Conservation (phyloP, 495 filamentous ascomycete species). For the Neurospora sp. region DNA sequence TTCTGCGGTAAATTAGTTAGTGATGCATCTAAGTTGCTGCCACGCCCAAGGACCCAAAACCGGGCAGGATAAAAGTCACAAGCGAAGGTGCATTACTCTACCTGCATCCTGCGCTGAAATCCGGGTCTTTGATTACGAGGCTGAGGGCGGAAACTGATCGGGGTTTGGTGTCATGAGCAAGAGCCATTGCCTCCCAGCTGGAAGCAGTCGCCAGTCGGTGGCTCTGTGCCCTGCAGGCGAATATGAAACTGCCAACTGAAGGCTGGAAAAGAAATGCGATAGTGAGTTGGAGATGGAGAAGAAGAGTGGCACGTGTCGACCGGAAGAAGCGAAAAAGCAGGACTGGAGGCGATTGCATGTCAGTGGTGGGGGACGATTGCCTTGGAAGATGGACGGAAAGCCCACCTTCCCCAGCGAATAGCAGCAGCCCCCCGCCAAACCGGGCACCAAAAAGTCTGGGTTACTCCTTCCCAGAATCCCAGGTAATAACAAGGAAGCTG, state of each 20-base stretch:
- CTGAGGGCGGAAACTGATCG: background rate
- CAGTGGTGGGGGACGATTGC: background rate
- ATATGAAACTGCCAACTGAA: no score
- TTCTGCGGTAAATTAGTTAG: background rate
- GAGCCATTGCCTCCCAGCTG: no score
- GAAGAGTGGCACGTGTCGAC: background rate
- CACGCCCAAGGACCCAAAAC: background rate
- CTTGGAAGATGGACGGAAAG: background rate
- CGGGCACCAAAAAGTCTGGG: background rate
- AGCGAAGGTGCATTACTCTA: background rate
- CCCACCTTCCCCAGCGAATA: background rate
- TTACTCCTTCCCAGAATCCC: background rate
- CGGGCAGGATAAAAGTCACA: background rate
- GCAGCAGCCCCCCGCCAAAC: background rate
- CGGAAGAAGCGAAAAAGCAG: background rate
- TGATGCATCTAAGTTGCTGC: background rate
- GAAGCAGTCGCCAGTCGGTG: no score
- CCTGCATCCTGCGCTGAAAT: background rate
- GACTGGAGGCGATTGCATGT: background rate
- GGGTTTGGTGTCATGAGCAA: no score
- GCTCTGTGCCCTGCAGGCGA: no score
- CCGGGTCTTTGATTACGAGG: background rate
- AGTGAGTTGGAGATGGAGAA: no score
- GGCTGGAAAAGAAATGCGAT: no score
- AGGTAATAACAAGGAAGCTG: background rate